A percentile compares a stretch with the other conserved stretches of the same genome.
Evolutionary conservation across 1,284 basidiomycete genomes (phyloP).

Genomic region (Ustilago tritici): DNA sequence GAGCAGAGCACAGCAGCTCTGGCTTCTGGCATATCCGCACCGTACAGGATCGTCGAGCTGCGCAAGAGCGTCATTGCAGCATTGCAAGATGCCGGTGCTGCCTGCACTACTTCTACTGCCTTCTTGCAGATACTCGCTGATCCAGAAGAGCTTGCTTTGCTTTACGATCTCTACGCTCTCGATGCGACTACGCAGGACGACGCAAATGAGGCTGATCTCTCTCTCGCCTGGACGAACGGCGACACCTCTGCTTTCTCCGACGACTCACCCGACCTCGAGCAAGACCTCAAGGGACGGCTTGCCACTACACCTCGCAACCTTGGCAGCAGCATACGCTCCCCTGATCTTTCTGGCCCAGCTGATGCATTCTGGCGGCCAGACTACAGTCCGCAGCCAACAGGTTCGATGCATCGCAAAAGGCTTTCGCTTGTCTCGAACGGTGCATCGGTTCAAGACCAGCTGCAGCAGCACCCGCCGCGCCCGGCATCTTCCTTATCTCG

Average conservation of each 20-base stretch:
- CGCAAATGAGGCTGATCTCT: constrained; percentile 22
- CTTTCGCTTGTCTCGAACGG: constrained; percentile 54
- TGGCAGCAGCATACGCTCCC: constrained; percentile 37
- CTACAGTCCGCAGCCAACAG: constrained; percentile 21
- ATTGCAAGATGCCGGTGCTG: constrained; percentile 42
- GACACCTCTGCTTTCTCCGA: constrained; percentile 31
- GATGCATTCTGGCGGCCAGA: constrained; percentile 13
- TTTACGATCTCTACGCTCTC: constrained; percentile 58
- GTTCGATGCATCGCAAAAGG: constrained; percentile 29
- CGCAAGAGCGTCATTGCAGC: constrained; percentile 40
- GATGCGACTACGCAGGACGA: constrained; percentile 28
- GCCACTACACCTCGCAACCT: constrained; percentile 50
- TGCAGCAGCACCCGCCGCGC: constrained; percentile 24
- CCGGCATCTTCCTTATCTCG: constrained; percentile 37
- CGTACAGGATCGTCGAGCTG: constrained; percentile 42
- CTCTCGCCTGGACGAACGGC: constrained; percentile 26
- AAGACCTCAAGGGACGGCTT: constrained; percentile 30
- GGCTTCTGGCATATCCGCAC: constrained; percentile 8
- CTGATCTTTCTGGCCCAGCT: constrained; percentile 7
- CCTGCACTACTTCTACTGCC: constrained; percentile 25
- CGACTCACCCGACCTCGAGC: constrained; percentile 26
- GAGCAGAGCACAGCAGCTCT: constrained; percentile 26
- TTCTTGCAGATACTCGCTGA: constrained; percentile 44
- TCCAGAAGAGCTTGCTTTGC: constrained; percentile 49
- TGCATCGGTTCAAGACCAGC: constrained; percentile 33